These are phyloP conservation scores for Berkeleyomyces basicola DNA, from an alignment of 2,329 filamentous ascomycete genomes.

Conservation along the genomic window DNA sequence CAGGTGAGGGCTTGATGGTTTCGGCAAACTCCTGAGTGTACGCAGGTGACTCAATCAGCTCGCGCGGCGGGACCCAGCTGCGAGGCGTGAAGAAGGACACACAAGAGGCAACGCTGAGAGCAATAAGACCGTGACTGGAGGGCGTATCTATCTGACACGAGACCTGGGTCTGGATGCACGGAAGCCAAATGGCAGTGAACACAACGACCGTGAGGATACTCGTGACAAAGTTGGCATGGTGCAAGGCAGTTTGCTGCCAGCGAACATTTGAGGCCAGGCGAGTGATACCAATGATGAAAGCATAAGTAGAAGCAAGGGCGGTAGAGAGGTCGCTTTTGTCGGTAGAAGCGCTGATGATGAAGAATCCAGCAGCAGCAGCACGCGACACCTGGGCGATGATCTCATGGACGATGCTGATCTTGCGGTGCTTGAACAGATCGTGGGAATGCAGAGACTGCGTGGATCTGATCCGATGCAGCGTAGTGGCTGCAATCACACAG, in stretches of 20 bases:
- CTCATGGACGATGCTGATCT: conserved; percentile 21
- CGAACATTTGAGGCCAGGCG: conserved; percentile 28
- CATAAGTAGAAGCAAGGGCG: conserved; percentile 24
- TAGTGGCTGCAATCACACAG: background rate
- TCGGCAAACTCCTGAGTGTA: conserved; percentile 4
- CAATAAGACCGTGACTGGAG: conserved; percentile 14
- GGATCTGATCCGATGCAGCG: background rate
- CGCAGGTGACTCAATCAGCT: conserved; percentile 8
- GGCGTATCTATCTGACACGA: conserved; percentile 18
- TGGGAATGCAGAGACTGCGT: background rate
- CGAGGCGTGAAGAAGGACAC: conserved; percentile 31
- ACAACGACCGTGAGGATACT: conserved; percentile 24
- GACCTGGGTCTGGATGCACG: conserved; percentile 26
- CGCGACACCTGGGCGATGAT: conserved; percentile 26
- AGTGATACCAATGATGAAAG: conserved; percentile 26
- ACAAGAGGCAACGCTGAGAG: conserved; percentile 22
- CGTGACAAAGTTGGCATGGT: conserved; percentile 32
- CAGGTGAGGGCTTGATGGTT: conserved; percentile 25
- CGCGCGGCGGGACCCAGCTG: conserved; percentile 31
- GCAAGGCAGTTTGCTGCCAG: conserved; percentile 20
- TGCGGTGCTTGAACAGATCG: conserved; percentile 7
- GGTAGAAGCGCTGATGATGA: conserved; percentile 22
- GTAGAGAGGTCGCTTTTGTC: conserved; percentile 23
- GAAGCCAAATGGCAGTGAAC: conserved; percentile 24
- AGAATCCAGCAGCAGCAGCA: conserved; percentile 24